Conservation (phyloP, 192 early-diverging fungal species). For the Paraglomus occultum region DNA sequence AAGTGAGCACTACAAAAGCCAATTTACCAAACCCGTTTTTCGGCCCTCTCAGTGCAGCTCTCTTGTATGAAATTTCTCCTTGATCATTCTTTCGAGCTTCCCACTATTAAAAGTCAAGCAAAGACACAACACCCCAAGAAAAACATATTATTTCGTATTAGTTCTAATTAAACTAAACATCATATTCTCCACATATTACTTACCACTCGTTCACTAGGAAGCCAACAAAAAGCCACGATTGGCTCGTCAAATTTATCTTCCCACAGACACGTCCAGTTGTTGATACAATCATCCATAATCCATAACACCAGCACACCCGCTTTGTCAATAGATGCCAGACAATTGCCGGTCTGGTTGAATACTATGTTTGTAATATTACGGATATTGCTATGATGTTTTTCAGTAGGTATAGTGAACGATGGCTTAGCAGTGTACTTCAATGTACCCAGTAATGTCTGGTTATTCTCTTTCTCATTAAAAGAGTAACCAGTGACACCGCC, state of each 20-base stretch:
- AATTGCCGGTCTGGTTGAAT: slow-evolving; percentile 19
- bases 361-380: slow-evolving; percentile 14
- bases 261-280: slow-evolving; percentile 16
- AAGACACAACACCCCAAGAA: background rate
- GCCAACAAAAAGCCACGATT: slow-evolving; percentile 16
- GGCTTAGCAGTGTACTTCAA: too few relatives aligned
- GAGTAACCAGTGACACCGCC: background rate
- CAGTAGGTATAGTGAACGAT: background rate
- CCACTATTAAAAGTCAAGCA: background rate
- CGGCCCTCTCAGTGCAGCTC: slow-evolving; percentile 24
- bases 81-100: background rate
- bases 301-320: slow-evolving; percentile 15
- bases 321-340: slow-evolving; percentile 21
- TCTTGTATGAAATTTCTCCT: background rate
- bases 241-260: slow-evolving; percentile 13
- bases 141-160: background rate
- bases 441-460: background rate
- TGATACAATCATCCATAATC: slow-evolving; percentile 25
- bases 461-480: background rate
- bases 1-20: slow-evolving; percentile 15
- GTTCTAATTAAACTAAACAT: background rate
- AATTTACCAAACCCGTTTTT: slow-evolving; percentile 22
- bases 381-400: background rate
- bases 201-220: slow-evolving; percentile 11
- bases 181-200: background rate